These are phyloP conservation scores for Kwoniella bestiolae DNA, from an alignment of 768 basidiomycete species.

Conservation along the genomic window DNA sequence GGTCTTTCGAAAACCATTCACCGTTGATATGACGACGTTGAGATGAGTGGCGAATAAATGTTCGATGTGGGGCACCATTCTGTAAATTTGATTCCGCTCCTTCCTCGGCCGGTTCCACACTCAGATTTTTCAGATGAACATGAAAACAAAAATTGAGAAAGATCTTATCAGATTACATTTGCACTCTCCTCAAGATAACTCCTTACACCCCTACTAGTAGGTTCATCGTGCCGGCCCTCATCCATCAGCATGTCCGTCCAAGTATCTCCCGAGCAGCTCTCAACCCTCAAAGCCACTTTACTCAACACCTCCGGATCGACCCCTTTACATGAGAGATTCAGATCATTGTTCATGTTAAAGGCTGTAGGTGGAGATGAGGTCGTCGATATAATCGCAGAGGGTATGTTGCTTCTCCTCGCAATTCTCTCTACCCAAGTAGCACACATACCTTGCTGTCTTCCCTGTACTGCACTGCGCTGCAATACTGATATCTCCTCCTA, in stretches of 20 bases:
- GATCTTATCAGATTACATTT: slow-evolving; percentile 20
- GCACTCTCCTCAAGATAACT: not conserved
- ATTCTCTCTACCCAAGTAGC: not conserved
- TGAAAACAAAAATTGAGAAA: not conserved
- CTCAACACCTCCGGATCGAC: slow-evolving; percentile 75
- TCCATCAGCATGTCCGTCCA: slow-evolving; percentile 44
- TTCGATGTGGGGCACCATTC: slow-evolving; percentile 1
- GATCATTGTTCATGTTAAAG: slow-evolving; percentile 91
- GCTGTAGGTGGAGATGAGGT: slow-evolving; percentile 72
- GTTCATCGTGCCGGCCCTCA: too few species aligned
- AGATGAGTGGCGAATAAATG: not conserved
- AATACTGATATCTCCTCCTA: too few species aligned
- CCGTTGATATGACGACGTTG: not conserved
- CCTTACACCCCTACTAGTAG: too few species aligned
- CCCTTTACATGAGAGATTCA: slow-evolving; percentile 82
- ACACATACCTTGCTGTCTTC: too few species aligned
- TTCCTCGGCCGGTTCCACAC: not conserved
- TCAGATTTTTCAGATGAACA: not conserved
- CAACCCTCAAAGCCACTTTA: slow-evolving; percentile 71
- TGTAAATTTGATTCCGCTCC: not conserved
- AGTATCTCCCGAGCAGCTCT: slow-evolving; percentile 63
- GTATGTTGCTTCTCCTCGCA: slow-evolving; percentile 58
- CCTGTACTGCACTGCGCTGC: too few species aligned
- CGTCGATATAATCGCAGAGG: slow-evolving; percentile 81
- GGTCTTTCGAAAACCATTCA: not conserved